Conservation (phyloP, 495 filamentous ascomycete species). For the Choiromyces venosus region DNA sequence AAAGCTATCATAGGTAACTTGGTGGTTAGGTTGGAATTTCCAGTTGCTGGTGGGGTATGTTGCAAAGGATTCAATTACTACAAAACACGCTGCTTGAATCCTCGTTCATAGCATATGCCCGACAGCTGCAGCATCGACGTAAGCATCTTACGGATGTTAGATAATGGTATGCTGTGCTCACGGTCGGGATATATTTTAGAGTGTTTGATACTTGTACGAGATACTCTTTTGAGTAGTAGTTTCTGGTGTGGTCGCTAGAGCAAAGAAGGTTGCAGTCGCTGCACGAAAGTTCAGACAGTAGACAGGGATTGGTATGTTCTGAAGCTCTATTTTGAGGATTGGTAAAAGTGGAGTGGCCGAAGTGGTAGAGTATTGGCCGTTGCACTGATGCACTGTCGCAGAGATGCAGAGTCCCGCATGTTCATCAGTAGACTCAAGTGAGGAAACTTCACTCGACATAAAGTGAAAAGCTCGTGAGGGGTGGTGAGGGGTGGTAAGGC, state of each 20-base stretch:
- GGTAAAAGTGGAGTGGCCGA: not conserved
- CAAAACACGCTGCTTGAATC: not conserved
- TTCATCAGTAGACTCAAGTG: not conserved
- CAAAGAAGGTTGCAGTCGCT: not conserved
- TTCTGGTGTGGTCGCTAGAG: not conserved
- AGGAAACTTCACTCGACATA: not conserved
- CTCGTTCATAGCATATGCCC: not conserved
- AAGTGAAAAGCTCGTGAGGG: not conserved
- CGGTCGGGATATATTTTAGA: not conserved
- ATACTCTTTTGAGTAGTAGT: not conserved
- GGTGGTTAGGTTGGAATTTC: not conserved
- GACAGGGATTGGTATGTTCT: not conserved
- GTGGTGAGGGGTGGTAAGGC: not conserved
- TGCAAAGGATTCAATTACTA: not conserved
- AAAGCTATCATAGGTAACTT: not conserved
- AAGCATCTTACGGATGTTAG: not conserved
- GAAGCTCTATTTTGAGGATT: conserved; percentile 1
- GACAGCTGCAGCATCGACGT: not conserved
- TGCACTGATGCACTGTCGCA: not conserved
- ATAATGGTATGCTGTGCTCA: not conserved
- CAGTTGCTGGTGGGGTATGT: not conserved
- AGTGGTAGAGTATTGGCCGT: not conserved
- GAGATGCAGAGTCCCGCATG: not conserved
- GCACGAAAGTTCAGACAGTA: not conserved
- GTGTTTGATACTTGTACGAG: not conserved